Base-by-base conservation (phyloP, 1,284 basidiomycete genomes). In the Fomitopsis palustris region DNA sequence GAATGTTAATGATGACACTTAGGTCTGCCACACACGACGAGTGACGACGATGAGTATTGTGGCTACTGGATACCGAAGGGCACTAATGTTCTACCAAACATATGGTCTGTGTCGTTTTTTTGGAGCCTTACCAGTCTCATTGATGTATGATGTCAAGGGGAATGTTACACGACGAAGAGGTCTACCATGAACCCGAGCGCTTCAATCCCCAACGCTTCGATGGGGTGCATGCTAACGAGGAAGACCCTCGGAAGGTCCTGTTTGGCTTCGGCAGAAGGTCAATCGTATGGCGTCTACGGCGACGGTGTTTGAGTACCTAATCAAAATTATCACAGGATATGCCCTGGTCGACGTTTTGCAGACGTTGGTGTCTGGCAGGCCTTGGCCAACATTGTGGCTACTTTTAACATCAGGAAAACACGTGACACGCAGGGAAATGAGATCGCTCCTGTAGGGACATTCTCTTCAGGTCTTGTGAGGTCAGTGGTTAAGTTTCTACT, bases 231-330 rank as follows among this genome's bases (percentile, higher is more conserved):
- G 42, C 62, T 3, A 52, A 65, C 49, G 33, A 55, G 16, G 43
- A 51, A 17, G 62, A 65, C 54, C 64, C 64, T 12, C 19, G 37
- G 3, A 39, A 31, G 2, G 25, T 57, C 16, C 38, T 47, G 25
- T 67, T 65, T 41, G 66, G 66, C 3, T 65, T 61, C 39, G 66
- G 66, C 9, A 52, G 63, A 51, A 55, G 63, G 61, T 64, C n/a
- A n/a, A n/a, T n/a, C n/a, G n/a, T n/a, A n/a, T n/a, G n/a, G n/a
- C n/a, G n/a, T n/a, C n/a, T n/a, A n/a, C n/a, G n/a, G n/a, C n/a
- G n/a, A n/a, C n/a, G n/a, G n/a, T n/a, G n/a, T n/a, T n/a, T n/a
- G n/a, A n/a, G n/a, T n/a, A n/a, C n/a, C n/a, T n/a, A n/a, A n/a
- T n/a, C n/a, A n/a, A n/a, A n/a, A n/a, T 12, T 25, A 23, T 29